Percentiles rank a stretch among this genome's conserved stretches.
Conservation (phyloP, 106 monocot genomes). For the Dendrobium officinale region DNA sequence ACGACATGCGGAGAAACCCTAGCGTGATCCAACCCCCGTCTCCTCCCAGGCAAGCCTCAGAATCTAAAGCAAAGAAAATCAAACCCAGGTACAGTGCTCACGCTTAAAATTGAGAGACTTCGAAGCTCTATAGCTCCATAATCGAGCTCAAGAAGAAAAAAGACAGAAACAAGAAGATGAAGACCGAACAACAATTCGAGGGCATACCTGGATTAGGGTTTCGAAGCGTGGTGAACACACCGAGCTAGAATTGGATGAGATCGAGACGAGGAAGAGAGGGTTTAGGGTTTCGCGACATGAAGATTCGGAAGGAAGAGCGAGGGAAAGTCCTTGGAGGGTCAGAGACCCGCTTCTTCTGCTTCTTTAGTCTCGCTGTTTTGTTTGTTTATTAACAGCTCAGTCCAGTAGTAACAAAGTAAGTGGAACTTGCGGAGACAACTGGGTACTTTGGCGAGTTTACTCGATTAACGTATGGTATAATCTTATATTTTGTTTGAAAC, state of each 20-base stretch:
- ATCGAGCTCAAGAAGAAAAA: neutral
- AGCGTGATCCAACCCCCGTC: neutral
- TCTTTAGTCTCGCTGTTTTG: neutral
- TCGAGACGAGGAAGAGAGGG: neutral
- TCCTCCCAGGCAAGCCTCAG: neutral
- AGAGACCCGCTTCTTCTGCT: neutral
- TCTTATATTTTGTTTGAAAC: neutral
- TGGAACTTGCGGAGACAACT: too few species aligned
- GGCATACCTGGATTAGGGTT: neutral
- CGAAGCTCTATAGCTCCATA: neutral
- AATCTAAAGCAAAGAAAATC: neutral
- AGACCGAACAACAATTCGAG: neutral
- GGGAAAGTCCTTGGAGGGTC: neutral
- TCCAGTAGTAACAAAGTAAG: neutral
- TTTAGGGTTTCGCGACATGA: neutral
- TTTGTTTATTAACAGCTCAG: neutral
- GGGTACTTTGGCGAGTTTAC: too few species aligned
- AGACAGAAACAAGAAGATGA: neutral
- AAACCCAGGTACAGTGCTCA: neutral
- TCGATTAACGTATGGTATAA: neutral
- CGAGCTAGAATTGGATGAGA: neutral
- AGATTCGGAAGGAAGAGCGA: neutral
- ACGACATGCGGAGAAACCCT: conserved; percentile 4
- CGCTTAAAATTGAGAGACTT: neutral
- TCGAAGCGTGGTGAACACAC: neutral